Evolutionary conservation across 441 rosid genomes (phyloP).

Genomic region (Adansonia madagascariensis): DNA sequence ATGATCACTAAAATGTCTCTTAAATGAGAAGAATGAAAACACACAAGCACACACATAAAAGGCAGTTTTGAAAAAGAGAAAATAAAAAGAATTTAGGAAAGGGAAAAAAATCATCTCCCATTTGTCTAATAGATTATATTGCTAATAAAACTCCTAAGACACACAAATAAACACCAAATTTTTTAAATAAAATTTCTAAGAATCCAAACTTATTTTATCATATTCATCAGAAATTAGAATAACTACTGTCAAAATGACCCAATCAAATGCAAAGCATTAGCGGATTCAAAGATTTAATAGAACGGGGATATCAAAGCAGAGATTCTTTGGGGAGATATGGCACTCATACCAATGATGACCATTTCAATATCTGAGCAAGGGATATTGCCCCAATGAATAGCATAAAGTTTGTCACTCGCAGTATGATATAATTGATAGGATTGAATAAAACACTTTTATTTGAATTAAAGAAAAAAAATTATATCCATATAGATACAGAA

Average conservation of each 20-base stretch:
- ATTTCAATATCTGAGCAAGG: constrained; percentile 8
- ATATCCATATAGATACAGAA: constrained; percentile 15
- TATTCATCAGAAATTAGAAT: constrained; percentile 13
- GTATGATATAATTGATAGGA: not conserved
- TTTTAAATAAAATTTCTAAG: constrained; percentile 9
- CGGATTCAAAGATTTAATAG: constrained; percentile 8
- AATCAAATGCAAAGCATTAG: not conserved
- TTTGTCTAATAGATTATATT: not conserved
- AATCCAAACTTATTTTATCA: not conserved
- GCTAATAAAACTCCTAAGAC: not conserved
- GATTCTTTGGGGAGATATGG: not conserved
- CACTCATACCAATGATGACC: not conserved
- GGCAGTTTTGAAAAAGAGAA: not conserved
- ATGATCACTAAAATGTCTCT: constrained; percentile 5
- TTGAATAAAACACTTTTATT: constrained; percentile 19
- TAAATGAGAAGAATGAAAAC: constrained; percentile 6
- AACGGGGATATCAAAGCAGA: not conserved
- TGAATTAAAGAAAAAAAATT: not conserved
- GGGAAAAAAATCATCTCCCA: not conserved
- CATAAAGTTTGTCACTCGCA: not conserved
- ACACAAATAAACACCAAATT: not conserved
- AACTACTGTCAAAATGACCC: constrained; percentile 10
- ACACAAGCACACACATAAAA: not conserved
- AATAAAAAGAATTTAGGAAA: not conserved
- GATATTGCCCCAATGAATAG: not conserved